Evolutionary conservation across 305 asterid species (phyloP), one percentile per base, ranked within the genome.

Genomic region (Withania somnifera): DNA sequence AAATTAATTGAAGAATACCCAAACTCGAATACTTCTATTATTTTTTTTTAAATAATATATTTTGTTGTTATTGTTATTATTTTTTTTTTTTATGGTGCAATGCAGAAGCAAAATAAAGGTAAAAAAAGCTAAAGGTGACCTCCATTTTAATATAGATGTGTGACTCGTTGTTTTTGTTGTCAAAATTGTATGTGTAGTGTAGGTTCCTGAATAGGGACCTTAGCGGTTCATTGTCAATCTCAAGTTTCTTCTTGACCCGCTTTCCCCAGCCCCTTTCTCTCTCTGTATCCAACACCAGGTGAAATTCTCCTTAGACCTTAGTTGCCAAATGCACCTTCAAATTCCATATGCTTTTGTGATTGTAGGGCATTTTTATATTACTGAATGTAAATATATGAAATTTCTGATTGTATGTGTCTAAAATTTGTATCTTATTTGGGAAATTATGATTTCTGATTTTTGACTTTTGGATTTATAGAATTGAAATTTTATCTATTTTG

Each of bases 231-330:
- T 57, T 80, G 28, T 82, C 67, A 13, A n/a, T 53, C 38, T 58
- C 38, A 5, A 2, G 5, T 58, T 28, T 61, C 42, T 63, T 30
- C 71, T 63, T 63, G 42, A 63, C 13, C 42, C 71, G 30, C 17
- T 63, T 30, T 63, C 71, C 71, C 2, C 13, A 28, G 11, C 42
- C 71, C 38, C 38, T 19, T 8, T 83, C 47, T 84, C 64, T 77
- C 73, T 60, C 4, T 79, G n/a, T n/a, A n/a, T n/a, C n/a, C n/a
- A n/a, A 53, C 58, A 86, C 85, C 89, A 92, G 94, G 94, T 92
- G 85, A 85, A 77, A 28, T 19, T 54, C 28, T 1, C 34, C 61
- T 54, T 17, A 11, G 8, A 30, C 34, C 61, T 54, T 17, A 11
- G 8, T 54, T 7, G 4, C 61, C 1, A 19, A 54, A 54, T 19